Evolutionary conservation across 208 protist genomes (phyloP).

Genomic region (Wallacemonas sp.): DNA sequence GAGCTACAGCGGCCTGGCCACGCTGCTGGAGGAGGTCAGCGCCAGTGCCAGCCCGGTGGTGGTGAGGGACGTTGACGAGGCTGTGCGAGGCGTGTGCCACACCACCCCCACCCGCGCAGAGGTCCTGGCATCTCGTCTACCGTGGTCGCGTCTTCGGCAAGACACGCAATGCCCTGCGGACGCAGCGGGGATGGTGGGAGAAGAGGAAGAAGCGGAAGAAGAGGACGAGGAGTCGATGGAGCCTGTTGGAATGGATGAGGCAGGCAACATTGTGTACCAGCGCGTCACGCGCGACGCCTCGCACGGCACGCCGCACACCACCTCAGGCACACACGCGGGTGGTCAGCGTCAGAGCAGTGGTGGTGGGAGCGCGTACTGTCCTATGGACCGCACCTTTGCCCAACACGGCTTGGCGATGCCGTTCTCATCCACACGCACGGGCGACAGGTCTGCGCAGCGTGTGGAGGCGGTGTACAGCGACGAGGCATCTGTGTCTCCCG

Average conservation of each 20-base stretch:
- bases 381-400: constrained; percentile 2
- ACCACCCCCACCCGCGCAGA: too few species aligned
- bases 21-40: not conserved
- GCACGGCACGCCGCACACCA: not conserved
- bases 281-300: not conserved
- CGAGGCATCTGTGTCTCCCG: too few species aligned
- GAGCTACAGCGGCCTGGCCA: not conserved
- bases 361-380: not conserved
- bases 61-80: not conserved
- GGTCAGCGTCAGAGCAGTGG: too few species aligned
- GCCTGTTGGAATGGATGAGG: constrained; percentile 22
- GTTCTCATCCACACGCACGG: not conserved
- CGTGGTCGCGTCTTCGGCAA: too few species aligned
- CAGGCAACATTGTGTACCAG: constrained; percentile 14
- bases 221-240: not conserved
- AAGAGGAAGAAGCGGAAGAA: constrained; percentile 3
- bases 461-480: not conserved
- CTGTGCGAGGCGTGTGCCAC: too few species aligned
- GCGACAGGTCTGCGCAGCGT: not conserved
- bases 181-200: too few species aligned
- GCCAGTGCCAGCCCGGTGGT: not conserved
- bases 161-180: too few species aligned
- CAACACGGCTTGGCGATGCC: constrained; percentile 9
- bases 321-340: too few species aligned
- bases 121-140: too few species aligned